These are phyloP conservation scores for Pichia eremophila DNA, from an alignment of 805 yeast species.

Conservation along the genomic window DNA sequence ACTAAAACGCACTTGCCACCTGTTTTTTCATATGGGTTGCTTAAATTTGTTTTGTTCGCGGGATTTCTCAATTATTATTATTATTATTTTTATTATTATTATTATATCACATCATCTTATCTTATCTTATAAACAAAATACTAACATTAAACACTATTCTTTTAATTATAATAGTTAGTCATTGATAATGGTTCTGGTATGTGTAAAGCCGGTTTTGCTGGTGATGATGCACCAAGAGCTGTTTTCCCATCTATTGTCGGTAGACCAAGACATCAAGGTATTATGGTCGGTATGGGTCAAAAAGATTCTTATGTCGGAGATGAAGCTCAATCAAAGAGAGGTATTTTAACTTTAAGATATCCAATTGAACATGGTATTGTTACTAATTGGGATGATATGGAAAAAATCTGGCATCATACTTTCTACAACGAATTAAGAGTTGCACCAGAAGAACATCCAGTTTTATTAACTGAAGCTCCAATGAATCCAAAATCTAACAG, in stretches of 20 bases:
- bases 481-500: slow-evolving; percentile 99
- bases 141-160: neutral
- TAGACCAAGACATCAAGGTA: slow-evolving; percentile 99
- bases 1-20: too few species aligned
- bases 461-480: slow-evolving; percentile 98
- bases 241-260: slow-evolving; percentile 99
- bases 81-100: too few species aligned
- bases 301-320: slow-evolving; percentile 99
- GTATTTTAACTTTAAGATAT: slow-evolving; percentile 96
- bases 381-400: slow-evolving; percentile 99
- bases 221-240: slow-evolving; percentile 99
- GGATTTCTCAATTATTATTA: too few species aligned
- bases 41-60: too few species aligned
- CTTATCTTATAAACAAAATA: neutral
- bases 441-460: slow-evolving; percentile 99
- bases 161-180: slow-evolving; percentile 39
- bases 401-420: slow-evolving; percentile 99
- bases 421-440: slow-evolving; percentile 99
- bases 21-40: too few species aligned
- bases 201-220: slow-evolving; percentile 99
- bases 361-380: slow-evolving; percentile 99
- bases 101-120: too few species aligned
- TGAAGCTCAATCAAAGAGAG: slow-evolving; percentile 99
- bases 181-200: slow-evolving; percentile 99
- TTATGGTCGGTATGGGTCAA: slow-evolving; percentile 99